Conservation (phyloP, 169 alveolate genomes). For the Cryptosporidium muris region DNA sequence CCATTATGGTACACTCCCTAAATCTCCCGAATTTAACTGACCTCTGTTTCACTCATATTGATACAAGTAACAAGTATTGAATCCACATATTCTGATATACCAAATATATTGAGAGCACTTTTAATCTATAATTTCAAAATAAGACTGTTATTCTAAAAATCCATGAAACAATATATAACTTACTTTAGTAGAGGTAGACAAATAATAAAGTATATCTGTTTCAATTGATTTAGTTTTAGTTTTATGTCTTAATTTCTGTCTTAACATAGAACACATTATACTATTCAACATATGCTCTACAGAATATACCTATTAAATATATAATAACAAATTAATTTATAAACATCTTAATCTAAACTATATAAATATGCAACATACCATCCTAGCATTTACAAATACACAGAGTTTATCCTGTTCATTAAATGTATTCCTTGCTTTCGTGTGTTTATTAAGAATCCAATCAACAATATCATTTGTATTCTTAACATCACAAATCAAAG, state of each 20-base stretch:
- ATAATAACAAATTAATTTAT: not conserved
- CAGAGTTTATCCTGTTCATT: not conserved
- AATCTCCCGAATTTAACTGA: not conserved
- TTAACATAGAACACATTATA: constrained; percentile 20
- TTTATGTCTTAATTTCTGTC: constrained; percentile 13
- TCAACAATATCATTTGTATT: constrained; percentile 11
- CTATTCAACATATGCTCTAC: constrained; percentile 44
- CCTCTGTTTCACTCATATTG: constrained; percentile 15
- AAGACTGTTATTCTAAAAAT: not conserved
- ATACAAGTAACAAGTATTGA: constrained; percentile 16
- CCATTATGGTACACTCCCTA: not conserved
- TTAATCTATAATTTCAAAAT: constrained; percentile 13
- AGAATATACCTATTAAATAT: constrained; percentile 22
- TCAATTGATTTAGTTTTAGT: constrained; percentile 42
- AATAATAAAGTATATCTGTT: constrained; percentile 52
- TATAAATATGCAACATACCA: constrained; percentile 12
- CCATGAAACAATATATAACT: not conserved
- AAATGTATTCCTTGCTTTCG: not conserved
- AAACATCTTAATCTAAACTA: not conserved
- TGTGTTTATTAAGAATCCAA: not conserved
- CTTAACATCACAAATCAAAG: constrained; percentile 24
- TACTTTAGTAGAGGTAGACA: constrained; percentile 70
- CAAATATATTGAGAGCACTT: constrained; percentile 31
- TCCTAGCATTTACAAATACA: constrained; percentile 42
- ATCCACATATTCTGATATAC: constrained; percentile 30